These are phyloP conservation scores for Fennellomyces sp. DNA, from an alignment of 371 early-diverging fungal genomes.

Conservation along the genomic window DNA sequence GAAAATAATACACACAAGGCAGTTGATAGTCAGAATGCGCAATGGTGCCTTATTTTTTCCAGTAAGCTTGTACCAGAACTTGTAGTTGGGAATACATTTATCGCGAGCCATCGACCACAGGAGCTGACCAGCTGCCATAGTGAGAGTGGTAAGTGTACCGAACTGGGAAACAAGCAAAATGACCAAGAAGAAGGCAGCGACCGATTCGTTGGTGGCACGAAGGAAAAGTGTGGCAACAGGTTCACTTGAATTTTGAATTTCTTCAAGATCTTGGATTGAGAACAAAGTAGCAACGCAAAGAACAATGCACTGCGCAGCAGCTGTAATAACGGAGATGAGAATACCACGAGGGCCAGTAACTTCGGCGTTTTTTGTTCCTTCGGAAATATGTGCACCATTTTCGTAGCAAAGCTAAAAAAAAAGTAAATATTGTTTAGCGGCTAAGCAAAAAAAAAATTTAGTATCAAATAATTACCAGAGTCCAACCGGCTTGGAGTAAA, in stretches of 20 bases:
- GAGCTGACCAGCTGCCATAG: slow-evolving; percentile 20
- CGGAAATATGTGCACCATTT: slow-evolving; percentile 43
- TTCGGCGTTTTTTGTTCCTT: slow-evolving; percentile 44
- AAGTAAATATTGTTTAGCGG: too few relatives aligned
- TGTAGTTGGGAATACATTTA: slow-evolving; percentile 20
- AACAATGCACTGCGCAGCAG: slow-evolving; percentile 36
- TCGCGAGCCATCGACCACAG: slow-evolving; percentile 33
- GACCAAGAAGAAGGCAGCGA: slow-evolving; percentile 25
- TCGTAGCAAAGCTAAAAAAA: slow-evolving; percentile 38
- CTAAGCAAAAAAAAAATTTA: too few relatives aligned
- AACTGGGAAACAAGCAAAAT: slow-evolving; percentile 24
- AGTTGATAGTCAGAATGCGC: slow-evolving; percentile 16
- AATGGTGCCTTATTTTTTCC: slow-evolving; percentile 16
- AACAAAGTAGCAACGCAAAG: slow-evolving; percentile 37
- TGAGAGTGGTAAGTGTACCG: slow-evolving; percentile 20
- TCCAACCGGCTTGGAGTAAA: slow-evolving; percentile 38
- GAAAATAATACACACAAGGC: slow-evolving; percentile 19
- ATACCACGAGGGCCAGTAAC: slow-evolving; percentile 49
- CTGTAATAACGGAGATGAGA: slow-evolving; percentile 34
- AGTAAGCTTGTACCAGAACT: slow-evolving; percentile 24
- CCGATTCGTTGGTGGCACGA: slow-evolving; percentile 15
- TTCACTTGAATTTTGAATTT: slow-evolving; percentile 10
- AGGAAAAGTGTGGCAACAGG: slow-evolving; percentile 27
- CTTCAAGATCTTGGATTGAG: slow-evolving; percentile 44
- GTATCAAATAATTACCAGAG: background rate